Evolutionary conservation across 2,329 filamentous ascomycete species (phyloP).

Genomic region (Cercospora sojina): DNA sequence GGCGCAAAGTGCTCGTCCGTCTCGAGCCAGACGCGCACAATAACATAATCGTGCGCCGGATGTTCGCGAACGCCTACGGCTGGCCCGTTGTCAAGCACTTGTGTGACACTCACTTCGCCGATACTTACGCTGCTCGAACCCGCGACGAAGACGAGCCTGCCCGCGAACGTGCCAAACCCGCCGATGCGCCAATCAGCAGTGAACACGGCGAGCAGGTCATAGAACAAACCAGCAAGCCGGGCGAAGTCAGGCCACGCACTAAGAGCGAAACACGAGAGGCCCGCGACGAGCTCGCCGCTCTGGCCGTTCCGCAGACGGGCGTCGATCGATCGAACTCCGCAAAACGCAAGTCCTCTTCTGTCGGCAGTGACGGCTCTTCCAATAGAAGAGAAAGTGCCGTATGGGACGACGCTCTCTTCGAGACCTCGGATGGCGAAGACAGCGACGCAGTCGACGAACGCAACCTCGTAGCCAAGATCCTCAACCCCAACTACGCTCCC

Average conservation of each 20-base stretch:
- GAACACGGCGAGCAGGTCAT: conserved; percentile 33
- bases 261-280: conserved; percentile 52
- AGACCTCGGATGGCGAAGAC: conserved; percentile 47
- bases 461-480: conserved; percentile 31
- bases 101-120: conserved; percentile 89
- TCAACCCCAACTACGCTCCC: conserved; percentile 31
- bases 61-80: conserved; percentile 95
- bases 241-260: conserved; percentile 42
- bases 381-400: conserved; percentile 43
- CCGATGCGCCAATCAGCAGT: conserved; percentile 56
- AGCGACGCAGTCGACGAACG: conserved; percentile 43
- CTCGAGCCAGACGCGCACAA: conserved; percentile 97
- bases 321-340: conserved; percentile 29
- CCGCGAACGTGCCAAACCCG: conserved; percentile 65
- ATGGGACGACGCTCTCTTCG: conserved; percentile 53
- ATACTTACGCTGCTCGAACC: conserved; percentile 64
- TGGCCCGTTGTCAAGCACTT: conserved; percentile 97
- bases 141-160: conserved; percentile 66
- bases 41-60: conserved; percentile 93
- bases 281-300: conserved; percentile 41
- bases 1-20: conserved; percentile 95
- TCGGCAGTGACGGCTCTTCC: conserved; percentile 19
- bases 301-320: conserved; percentile 38
- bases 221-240: conserved; percentile 42
- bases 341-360: conserved; percentile 13